These are phyloP conservation scores for Nannizziopsis arthrosporioides DNA, from an alignment of 2,329 filamentous ascomycete genomes.

Conservation along the genomic window DNA sequence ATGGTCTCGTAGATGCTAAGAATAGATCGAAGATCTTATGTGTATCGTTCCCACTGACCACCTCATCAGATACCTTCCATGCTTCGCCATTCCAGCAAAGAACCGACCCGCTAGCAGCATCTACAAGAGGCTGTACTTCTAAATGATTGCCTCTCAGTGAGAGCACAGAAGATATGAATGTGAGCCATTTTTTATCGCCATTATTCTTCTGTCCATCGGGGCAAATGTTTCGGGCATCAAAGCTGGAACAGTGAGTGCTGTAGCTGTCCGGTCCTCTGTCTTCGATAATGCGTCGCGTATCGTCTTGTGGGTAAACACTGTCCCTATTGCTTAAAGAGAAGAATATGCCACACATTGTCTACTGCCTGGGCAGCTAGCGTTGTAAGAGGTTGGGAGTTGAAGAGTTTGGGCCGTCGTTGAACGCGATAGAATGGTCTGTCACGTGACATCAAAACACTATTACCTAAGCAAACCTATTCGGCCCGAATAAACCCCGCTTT, in stretches of 20 bases:
- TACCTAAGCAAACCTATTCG: too few species aligned
- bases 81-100: conserved; percentile 98
- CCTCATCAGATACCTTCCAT: conserved; percentile 56
- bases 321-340: conserved; percentile 35
- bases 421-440: too few species aligned
- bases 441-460: too few species aligned
- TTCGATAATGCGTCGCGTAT: conserved; percentile 26
- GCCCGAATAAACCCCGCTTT: too few species aligned
- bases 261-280: conserved; percentile 37
- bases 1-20: conserved; percentile 29
- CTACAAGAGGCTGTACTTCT: conserved; percentile 60
- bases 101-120: conserved; percentile 46
- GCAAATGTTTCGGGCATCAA: conserved; percentile 5
- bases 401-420: neutral
- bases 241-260: conserved; percentile 23
- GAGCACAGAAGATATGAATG: conserved; percentile 75
- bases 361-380: neutral
- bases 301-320: conserved; percentile 23
- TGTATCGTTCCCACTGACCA: conserved; percentile 65
- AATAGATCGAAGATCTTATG: conserved; percentile 55
- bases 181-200: conserved; percentile 19
- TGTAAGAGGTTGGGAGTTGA: neutral
- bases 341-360: conserved; percentile 41
- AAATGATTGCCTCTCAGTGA: conserved; percentile 67
- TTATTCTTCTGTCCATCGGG: neutral